Evolutionary conservation across 345 rosid species (phyloP).

Genomic region (Syzygium grande): DNA sequence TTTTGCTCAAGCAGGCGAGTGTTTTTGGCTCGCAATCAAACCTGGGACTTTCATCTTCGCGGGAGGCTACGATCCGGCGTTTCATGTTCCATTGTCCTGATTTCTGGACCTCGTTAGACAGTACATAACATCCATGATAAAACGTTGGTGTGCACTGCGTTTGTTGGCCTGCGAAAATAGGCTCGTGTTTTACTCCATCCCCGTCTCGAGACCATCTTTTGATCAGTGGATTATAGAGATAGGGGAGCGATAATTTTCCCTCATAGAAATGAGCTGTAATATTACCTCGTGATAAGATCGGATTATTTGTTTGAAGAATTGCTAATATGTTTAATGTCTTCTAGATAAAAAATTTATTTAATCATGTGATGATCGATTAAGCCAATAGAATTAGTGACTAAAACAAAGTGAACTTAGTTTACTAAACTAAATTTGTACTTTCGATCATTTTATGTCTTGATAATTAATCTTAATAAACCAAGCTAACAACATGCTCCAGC

Average conservation of each 20-base stretch:
- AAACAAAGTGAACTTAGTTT: neutral
- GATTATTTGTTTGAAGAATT: neutral
- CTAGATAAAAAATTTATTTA: neutral
- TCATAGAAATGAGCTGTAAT: neutral
- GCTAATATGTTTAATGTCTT: neutral
- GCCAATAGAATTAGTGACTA: neutral
- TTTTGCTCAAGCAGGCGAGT: neutral
- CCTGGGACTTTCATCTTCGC: neutral
- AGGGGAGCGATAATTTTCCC: neutral
- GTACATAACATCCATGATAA: neutral
- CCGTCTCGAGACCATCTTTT: neutral
- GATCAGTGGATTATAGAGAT: neutral
- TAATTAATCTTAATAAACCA: neutral
- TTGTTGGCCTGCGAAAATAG: neutral
- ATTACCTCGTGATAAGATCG: too few relatives aligned
- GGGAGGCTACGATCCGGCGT: neutral
- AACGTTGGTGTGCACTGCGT: neutral
- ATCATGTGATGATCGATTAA: neutral
- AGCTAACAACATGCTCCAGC: neutral
- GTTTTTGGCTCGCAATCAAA: neutral
- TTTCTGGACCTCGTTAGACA: neutral
- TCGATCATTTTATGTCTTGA: neutral
- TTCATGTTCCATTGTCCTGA: neutral
- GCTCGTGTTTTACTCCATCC: neutral
- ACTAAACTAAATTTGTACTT: neutral